Evolutionary conservation across 75 land plant genomes (phyloP), one percentile per base, ranked within the genome.

Genomic region (Pinus taeda): DNA sequence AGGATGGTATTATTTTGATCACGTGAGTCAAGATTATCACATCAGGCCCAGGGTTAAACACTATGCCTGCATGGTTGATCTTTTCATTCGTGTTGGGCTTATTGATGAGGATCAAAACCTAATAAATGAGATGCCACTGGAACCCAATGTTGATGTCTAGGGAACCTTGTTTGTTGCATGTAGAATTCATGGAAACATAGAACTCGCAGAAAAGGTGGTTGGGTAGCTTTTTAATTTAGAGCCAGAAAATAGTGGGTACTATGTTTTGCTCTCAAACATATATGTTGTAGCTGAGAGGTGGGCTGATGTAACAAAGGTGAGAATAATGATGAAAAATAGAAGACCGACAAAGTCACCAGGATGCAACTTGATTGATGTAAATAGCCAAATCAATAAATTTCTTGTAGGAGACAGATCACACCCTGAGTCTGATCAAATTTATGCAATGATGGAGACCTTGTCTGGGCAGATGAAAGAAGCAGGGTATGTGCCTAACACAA

Each of bases 51-150:
- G 29, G 9, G n/a, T 39, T 12, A 71, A 76, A 15, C 82, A 78
- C 33, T 76, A 61, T 80, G 62, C 64, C 53, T 80, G 82, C 73
- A 62, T 80, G 55, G 73, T 80, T 64, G 82, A 80, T 55, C 80
- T 77, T 57, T 70, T 80, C 5, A 71, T 80, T 15, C 71, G 82
- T 12, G 71, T 80, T 49, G 82, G 82, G 15, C 21, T 30, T 15
- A 22, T 80, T 37, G 13, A n/a, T 18, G 79, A 76, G 37, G 72
- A 57, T 14, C 15, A 80, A 29, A 72, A 42, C 5, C 17, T 80
- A 17, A 22, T 80, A 36, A 77, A 77, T 14, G 78, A 65, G 15
- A 77, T 77, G 79, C 73, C 80, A n/a, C 12, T 80, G 26, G 66
- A 76, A 7, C 79, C 82, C 22, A 42, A 63, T 62, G 59, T 73